phyloP scores from a whole-genome alignment of 176 grass and related monocot species.

The Eleusine coracana region DNA sequence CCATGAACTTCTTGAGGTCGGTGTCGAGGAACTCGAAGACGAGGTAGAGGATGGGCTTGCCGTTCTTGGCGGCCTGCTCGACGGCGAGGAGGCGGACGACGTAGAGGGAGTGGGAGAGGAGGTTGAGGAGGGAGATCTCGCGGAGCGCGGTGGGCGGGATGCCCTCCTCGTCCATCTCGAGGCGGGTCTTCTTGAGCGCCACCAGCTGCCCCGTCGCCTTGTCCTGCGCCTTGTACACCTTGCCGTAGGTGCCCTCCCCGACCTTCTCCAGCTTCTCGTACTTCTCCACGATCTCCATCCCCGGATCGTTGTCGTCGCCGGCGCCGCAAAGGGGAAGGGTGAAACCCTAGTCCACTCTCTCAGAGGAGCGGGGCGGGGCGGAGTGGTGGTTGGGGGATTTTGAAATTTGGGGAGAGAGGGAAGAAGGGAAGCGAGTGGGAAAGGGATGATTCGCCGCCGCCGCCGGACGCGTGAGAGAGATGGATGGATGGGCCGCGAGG shows the following conservation, averaged over 20 bases:
- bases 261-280: slow-evolving; percentile 99
- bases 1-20: slow-evolving; percentile 92
- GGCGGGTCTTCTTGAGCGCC: slow-evolving; percentile 80
- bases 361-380: neutral
- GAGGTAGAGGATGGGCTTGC: slow-evolving; percentile 80
- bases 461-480: neutral
- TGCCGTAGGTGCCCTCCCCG: slow-evolving; percentile 48
- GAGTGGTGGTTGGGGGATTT: neutral
- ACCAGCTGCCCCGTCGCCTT: slow-evolving; percentile 53
- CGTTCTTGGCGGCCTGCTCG: slow-evolving; percentile 72
- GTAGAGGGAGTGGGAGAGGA: slow-evolving; percentile 89
- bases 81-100: slow-evolving; percentile 87
- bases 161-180: slow-evolving; percentile 98
- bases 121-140: slow-evolving; percentile 91
- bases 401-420: slow-evolving; percentile 30
- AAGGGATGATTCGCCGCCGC: neutral
- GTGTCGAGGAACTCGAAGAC: slow-evolving; percentile 95
- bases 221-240: slow-evolving; percentile 70
- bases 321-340: neutral
- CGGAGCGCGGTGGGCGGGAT: slow-evolving; percentile 86
- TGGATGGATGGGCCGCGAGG: neutral
- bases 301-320: neutral
- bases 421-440: neutral
- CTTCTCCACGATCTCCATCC: slow-evolving; percentile 67
- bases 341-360: neutral